These are phyloP conservation scores for Pythium dissotocum DNA, from an alignment of 352 stramenopile genomes.

Conservation along the genomic window DNA sequence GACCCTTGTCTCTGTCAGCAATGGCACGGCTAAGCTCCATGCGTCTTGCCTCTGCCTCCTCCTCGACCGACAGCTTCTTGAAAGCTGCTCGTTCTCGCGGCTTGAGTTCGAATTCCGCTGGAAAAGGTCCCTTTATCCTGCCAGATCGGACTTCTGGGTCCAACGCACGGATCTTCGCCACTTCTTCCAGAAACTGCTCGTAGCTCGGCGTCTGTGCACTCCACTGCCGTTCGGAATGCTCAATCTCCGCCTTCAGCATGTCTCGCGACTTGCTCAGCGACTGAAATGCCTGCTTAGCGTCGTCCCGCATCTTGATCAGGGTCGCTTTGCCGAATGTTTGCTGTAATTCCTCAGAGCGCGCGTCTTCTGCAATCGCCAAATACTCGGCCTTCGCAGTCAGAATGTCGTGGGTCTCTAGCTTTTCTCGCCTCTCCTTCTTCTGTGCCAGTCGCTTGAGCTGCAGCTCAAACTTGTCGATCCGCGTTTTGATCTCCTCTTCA, in stretches of 20 bases:
- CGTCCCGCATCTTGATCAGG: constrained; percentile 63
- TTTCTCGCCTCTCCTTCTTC: constrained; percentile 40
- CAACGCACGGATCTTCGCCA: constrained; percentile 48
- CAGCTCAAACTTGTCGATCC: constrained; percentile 60
- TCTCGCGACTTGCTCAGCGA: constrained; percentile 53
- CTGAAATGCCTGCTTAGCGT: constrained; percentile 58
- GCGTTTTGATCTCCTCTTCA: constrained; percentile 56
- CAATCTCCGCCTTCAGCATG: constrained; percentile 46
- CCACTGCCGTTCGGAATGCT: constrained; percentile 47
- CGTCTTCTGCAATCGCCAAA: constrained; percentile 69
- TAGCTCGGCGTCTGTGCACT: constrained; percentile 47
- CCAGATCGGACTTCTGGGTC: constrained; percentile 32
- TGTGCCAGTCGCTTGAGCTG: constrained; percentile 47
- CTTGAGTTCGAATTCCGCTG: constrained; percentile 44
- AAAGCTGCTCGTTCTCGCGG: constrained; percentile 56
- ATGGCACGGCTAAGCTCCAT: constrained; percentile 65
- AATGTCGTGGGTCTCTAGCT: constrained; percentile 52
- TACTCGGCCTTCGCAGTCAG: constrained; percentile 77
- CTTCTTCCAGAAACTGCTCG: constrained; percentile 66
- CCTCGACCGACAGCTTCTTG: constrained; percentile 83
- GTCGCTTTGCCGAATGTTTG: constrained; percentile 60
- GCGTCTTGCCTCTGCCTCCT: constrained; percentile 64
- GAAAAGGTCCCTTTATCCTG: constrained; percentile 62
- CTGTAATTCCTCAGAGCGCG: constrained; percentile 64
- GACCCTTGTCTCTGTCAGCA: constrained; percentile 55